Evolutionary conservation across 192 early-diverging fungal genomes (phyloP).

Genomic region (Thoreauomyces humboldtii): DNA sequence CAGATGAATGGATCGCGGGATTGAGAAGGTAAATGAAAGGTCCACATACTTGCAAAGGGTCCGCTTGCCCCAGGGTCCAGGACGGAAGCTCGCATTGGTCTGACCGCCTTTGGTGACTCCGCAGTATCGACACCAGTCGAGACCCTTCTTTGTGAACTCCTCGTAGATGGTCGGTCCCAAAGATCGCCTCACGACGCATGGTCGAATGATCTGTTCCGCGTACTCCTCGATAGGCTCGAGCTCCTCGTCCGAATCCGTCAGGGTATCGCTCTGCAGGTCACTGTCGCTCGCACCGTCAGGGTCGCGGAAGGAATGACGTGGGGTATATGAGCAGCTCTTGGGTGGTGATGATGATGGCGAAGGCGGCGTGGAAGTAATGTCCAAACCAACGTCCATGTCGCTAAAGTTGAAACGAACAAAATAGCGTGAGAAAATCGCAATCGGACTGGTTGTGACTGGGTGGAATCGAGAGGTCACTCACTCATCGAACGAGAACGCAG

Average conservation of each 20-base stretch:
- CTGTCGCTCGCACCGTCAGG: slow-evolving; percentile 1
- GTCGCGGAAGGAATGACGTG: not conserved
- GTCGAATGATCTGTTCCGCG: slow-evolving; percentile 7
- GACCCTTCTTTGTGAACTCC: slow-evolving; percentile 53
- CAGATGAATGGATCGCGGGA: not conserved
- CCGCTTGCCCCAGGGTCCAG: slow-evolving; percentile 92
- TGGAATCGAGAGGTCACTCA: no score
- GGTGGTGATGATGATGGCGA: not conserved
- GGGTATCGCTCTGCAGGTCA: not conserved
- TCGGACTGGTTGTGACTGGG: not conserved
- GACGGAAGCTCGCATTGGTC: slow-evolving; percentile 71
- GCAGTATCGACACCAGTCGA: slow-evolving; percentile 92
- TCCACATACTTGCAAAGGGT: slow-evolving; percentile 84
- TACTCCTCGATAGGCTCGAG: not conserved
- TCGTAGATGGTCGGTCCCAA: slow-evolving; percentile 61
- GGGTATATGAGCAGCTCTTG: not conserved
- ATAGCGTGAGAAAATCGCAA: not conserved
- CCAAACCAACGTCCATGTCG: not conserved
- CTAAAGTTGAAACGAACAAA: no score
- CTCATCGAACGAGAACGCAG: not conserved
- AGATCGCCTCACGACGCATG: slow-evolving; percentile 23
- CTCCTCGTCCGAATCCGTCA: slow-evolving; percentile 6
- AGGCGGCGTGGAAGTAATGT: not conserved
- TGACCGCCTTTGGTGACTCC: slow-evolving; percentile 80
- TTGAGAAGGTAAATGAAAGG: not conserved